A percentile compares a stretch with the other conserved stretches of the same genome.
phyloP scores from a whole-genome alignment of 148 eudicot species.

The Cornus florida region DNA sequence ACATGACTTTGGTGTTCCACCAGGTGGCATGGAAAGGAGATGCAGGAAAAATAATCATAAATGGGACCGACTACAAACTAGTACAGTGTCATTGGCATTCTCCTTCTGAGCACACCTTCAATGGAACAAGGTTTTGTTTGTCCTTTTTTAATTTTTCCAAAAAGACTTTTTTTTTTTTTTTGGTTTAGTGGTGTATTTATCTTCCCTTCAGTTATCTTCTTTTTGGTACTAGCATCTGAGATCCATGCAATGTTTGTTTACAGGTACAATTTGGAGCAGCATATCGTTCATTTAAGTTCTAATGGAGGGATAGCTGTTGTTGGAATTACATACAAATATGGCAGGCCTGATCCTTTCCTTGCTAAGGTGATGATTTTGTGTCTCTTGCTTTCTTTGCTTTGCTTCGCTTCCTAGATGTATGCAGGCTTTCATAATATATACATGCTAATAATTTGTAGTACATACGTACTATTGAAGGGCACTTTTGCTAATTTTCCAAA shows the following conservation, averaged over 20 bases:
- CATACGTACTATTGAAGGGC: neutral
- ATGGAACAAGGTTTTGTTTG: conserved; percentile 26
- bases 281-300: conserved; percentile 30
- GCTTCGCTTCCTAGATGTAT: neutral
- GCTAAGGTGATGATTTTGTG: conserved; percentile 19
- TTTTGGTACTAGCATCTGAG: no score
- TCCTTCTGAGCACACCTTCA: conserved; percentile 43
- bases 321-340: conserved; percentile 29
- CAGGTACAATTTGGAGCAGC: conserved; percentile 30
- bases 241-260: neutral
- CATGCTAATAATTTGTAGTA: neutral
- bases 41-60: conserved; percentile 31
- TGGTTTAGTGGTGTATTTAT: neutral
- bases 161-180: neutral
- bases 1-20: neutral
- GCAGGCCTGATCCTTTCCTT: conserved; percentile 37
- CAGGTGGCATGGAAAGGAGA: conserved; percentile 44
- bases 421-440: neutral
- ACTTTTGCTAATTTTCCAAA: no score
- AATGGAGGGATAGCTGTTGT: conserved; percentile 20
- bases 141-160: neutral
- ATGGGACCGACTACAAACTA: conserved; percentile 28
- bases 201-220: neutral
- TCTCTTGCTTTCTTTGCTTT: neutral
- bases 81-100: conserved; percentile 44